phyloP scores from a whole-genome alignment of 352 stramenopile genomes.

The Phytophthora pseudosyringae region DNA sequence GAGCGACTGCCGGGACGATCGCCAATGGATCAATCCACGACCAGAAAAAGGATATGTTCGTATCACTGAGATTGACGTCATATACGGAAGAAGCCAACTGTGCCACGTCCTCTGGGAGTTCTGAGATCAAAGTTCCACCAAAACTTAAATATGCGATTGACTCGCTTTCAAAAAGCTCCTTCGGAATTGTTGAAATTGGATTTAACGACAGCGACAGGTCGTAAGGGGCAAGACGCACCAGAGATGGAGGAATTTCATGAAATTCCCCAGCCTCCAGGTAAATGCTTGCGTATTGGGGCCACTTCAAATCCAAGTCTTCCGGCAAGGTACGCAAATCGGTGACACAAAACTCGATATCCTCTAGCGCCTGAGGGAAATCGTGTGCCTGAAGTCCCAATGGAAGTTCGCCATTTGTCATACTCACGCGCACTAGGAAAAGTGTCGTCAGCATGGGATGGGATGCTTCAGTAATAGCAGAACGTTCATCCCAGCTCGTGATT shows the following conservation, averaged over 20 bases:
- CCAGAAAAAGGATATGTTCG: slow-evolving; percentile 39
- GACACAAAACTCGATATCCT: slow-evolving; percentile 43
- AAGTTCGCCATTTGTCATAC: slow-evolving; percentile 21
- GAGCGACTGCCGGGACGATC: neutral
- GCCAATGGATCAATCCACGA: slow-evolving; percentile 34
- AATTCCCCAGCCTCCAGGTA: slow-evolving; percentile 33
- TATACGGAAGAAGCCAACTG: slow-evolving; percentile 27
- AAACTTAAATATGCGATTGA: slow-evolving; percentile 37
- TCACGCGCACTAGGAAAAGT: slow-evolving; percentile 32
- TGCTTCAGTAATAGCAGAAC: slow-evolving; percentile 16
- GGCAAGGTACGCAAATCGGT: slow-evolving; percentile 47
- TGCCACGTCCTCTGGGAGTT: slow-evolving; percentile 29
- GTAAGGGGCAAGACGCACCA: slow-evolving; percentile 30
- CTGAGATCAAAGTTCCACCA: slow-evolving; percentile 26
- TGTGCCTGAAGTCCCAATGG: slow-evolving; percentile 20
- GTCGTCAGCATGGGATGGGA: slow-evolving; percentile 24
- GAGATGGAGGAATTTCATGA: slow-evolving; percentile 8
- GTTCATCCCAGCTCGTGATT: slow-evolving; percentile 19
- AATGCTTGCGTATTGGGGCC: slow-evolving; percentile 41
- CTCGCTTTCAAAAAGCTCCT: slow-evolving; percentile 40
- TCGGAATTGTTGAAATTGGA: slow-evolving; percentile 27
- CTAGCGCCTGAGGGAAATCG: slow-evolving; percentile 19
- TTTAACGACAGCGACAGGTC: slow-evolving; percentile 38
- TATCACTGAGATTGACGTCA: slow-evolving; percentile 39
- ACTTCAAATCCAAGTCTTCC: slow-evolving; percentile 43